These are phyloP conservation scores for Quercus lobata DNA, from an alignment of 331 rosid genomes.

Conservation along the genomic window DNA sequence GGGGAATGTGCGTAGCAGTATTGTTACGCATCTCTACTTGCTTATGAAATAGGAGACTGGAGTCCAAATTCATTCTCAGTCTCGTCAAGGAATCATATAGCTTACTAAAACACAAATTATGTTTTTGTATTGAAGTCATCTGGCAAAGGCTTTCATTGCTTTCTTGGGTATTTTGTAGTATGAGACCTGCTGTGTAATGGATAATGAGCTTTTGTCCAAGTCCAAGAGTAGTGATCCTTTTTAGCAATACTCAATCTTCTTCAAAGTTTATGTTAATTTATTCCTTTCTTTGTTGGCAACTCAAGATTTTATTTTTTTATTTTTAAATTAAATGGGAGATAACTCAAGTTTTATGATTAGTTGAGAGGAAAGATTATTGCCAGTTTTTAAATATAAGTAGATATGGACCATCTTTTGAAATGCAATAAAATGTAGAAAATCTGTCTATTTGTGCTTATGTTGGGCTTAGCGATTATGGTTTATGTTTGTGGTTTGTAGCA, in stretches of 20 bases:
- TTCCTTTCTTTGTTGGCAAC: not conserved
- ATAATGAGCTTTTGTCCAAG: not conserved
- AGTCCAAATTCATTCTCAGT: not conserved
- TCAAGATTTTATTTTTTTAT: not conserved
- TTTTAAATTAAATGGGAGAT: no score
- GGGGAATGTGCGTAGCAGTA: not conserved
- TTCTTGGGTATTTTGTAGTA: not conserved
- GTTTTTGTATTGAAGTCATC: not conserved
- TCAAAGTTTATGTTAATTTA: not conserved
- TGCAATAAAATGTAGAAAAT: not conserved
- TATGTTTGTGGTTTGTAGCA: not conserved
- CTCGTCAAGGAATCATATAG: not conserved
- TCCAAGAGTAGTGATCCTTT: not conserved
- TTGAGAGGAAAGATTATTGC: not conserved
- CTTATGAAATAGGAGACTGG: not conserved
- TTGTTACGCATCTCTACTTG: not conserved
- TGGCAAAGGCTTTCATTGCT: not conserved
- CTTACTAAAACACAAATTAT: not conserved
- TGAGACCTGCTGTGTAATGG: not conserved
- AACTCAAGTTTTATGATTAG: no score
- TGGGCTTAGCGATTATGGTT: not conserved
- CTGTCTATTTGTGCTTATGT: not conserved
- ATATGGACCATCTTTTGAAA: not conserved
- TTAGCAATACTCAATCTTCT: not conserved
- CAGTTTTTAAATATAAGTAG: not conserved